phyloP scores from a whole-genome alignment of 2,329 filamentous ascomycete species.

The Fusarium goolgardi region DNA sequence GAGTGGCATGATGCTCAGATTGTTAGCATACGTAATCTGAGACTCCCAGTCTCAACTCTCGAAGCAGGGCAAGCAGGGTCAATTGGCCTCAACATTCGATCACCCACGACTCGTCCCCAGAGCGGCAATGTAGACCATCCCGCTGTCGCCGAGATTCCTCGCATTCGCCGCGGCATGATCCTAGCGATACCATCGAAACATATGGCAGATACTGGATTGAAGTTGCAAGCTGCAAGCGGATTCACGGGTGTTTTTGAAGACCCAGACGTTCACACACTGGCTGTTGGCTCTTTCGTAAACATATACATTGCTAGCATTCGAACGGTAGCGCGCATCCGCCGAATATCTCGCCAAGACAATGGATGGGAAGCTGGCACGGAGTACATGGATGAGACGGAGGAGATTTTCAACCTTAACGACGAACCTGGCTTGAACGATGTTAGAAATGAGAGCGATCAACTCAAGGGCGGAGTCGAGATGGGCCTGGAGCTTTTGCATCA shows the following conservation, averaged over 20 bases:
- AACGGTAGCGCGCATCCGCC: conserved; percentile 79
- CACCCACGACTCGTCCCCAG: conserved; percentile 29
- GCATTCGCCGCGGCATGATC: conserved; percentile 84
- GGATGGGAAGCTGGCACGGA: conserved; percentile 44
- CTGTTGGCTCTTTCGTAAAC: conserved; percentile 77
- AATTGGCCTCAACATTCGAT: conserved; percentile 77
- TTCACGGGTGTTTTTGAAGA: conserved; percentile 78
- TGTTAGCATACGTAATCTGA: conserved; percentile 87
- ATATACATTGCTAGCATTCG: conserved; percentile 90
- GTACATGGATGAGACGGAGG: conserved; percentile 59
- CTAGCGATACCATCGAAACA: conserved; percentile 72
- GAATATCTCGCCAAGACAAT: conserved; percentile 55
- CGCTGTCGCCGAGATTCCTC: conserved; percentile 49
- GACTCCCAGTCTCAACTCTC: conserved; percentile 82
- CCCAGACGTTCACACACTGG: conserved; percentile 70
- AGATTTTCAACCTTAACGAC: conserved; percentile 69
- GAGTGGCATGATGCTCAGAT: conserved; percentile 87
- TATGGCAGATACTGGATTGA: conserved; percentile 66
- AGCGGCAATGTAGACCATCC: conserved; percentile 11
- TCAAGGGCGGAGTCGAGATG: conserved; percentile 61
- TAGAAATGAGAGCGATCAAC: conserved; percentile 36
- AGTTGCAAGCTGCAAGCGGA: conserved; percentile 73
- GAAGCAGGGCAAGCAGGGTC: conserved; percentile 88
- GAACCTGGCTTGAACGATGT: conserved; percentile 54
- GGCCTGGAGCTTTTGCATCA: conserved; percentile 75